A percentile compares a stretch with the other conserved stretches of the same genome.
Evolutionary conservation across 371 early-diverging fungal species (phyloP).

Genomic region (Nematocida major): DNA sequence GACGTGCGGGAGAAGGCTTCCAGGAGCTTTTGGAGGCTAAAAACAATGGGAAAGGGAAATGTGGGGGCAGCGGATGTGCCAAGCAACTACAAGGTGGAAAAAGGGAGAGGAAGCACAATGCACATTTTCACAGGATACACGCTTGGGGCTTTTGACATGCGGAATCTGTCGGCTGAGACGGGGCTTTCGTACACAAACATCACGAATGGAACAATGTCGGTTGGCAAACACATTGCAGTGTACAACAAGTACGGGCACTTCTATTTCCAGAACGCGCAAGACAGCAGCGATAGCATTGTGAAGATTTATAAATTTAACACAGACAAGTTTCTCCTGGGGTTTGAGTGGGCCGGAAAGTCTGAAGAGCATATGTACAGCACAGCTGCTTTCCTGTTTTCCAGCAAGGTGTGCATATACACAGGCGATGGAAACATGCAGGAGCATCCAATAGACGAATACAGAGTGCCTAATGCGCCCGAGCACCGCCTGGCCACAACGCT

Average conservation of each 20-base stretch:
- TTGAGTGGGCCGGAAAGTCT: conserved; percentile 34
- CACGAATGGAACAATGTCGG: neutral
- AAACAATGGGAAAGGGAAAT: neutral
- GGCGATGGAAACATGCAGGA: neutral
- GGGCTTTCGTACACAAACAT: neutral
- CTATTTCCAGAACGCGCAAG: conserved; percentile 23
- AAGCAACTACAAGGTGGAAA: neutral
- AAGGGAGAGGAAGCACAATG: neutral
- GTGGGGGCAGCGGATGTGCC: neutral
- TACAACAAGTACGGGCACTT: conserved; percentile 34
- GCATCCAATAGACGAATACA: neutral
- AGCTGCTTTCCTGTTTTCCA: conserved; percentile 36
- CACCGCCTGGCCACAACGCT: neutral
- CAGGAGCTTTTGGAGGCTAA: neutral
- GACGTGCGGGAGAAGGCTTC: conserved; percentile 27
- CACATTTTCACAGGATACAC: neutral
- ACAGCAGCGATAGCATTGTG: neutral
- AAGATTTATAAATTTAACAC: conserved; percentile 1
- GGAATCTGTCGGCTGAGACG: neutral
- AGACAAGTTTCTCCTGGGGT: neutral
- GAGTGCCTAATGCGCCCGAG: neutral
- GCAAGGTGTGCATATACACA: neutral
- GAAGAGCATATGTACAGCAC: neutral
- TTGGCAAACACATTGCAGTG: conserved; percentile 10
- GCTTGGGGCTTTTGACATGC: conserved; percentile 13